phyloP scores from a whole-genome alignment of 768 basidiomycete genomes.

The Tricholoma flavovirens region DNA sequence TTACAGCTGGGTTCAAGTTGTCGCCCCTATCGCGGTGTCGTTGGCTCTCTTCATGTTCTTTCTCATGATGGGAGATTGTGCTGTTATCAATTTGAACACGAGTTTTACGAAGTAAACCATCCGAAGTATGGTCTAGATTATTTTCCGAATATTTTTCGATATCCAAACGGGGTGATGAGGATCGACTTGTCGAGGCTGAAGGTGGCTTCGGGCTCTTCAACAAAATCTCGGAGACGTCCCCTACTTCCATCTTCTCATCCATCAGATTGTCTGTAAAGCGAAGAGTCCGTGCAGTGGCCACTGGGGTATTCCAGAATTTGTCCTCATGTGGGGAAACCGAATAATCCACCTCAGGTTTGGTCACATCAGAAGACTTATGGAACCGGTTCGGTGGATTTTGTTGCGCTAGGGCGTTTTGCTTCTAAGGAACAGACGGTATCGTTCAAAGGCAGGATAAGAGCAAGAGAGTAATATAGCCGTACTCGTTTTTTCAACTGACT shows the following conservation, averaged over 20 bases:
- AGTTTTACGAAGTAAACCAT: not conserved
- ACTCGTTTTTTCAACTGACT: slow-evolving; percentile 38
- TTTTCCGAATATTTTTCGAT: not conserved
- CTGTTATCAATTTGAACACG: not conserved
- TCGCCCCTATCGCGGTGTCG: not conserved
- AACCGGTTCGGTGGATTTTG: slow-evolving; percentile 14
- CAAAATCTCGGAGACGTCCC: slow-evolving; percentile 45
- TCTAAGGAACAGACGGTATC: not conserved
- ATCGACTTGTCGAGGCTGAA: not conserved
- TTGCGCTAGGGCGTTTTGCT: slow-evolving; percentile 10
- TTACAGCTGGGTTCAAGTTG: too few relatives aligned
- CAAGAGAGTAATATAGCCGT: slow-evolving; percentile 3
- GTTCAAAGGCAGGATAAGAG: not conserved
- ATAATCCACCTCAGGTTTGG: slow-evolving; percentile 4
- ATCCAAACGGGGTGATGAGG: not conserved
- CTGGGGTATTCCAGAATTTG: slow-evolving; percentile 60
- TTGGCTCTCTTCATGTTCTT: not conserved
- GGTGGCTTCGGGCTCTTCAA: slow-evolving; percentile 25
- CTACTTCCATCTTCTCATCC: slow-evolving; percentile 59
- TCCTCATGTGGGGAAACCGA: slow-evolving; percentile 41
- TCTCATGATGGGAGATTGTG: not conserved
- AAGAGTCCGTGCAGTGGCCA: slow-evolving; percentile 47
- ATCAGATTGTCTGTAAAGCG: slow-evolving; percentile 59
- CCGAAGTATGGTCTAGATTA: not conserved
- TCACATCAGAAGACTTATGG: slow-evolving; percentile 3